Evolutionary conservation across 139 green algal genomes (phyloP).

Genomic region (Limnomonas spitsbergensis): DNA sequence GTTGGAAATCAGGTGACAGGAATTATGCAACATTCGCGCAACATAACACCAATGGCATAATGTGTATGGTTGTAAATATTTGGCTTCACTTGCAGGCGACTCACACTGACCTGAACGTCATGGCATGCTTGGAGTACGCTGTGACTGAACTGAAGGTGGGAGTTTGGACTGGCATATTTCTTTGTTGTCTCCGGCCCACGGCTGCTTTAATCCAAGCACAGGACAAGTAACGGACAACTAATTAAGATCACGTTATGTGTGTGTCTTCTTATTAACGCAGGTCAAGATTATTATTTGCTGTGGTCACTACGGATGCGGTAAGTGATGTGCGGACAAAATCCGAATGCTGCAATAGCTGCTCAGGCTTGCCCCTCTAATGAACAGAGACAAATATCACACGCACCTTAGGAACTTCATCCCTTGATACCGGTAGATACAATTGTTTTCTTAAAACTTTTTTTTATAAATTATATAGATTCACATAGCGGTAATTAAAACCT

Average conservation of each 20-base stretch:
- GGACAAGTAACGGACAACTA: too few relatives aligned
- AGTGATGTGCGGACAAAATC: too few relatives aligned
- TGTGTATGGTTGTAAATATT: background rate
- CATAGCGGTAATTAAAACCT: too few relatives aligned
- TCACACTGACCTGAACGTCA: conserved; percentile 74
- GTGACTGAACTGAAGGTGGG: conserved; percentile 54
- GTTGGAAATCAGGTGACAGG: conserved; percentile 30
- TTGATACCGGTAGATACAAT: too few relatives aligned
- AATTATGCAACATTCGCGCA: background rate
- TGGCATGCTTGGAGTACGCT: conserved; percentile 64
- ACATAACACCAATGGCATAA: background rate
- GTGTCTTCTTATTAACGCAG: conserved; percentile 19
- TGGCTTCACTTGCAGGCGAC: conserved; percentile 37
- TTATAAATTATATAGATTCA: too few relatives aligned
- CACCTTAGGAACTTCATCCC: too few relatives aligned
- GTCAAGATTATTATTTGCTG: conserved; percentile 79
- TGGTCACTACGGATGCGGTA: conserved; percentile 71
- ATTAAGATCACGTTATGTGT: conserved; percentile 32
- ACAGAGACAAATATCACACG: too few relatives aligned
- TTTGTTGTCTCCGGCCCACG: background rate
- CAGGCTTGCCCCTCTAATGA: too few relatives aligned
- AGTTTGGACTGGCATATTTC: background rate
- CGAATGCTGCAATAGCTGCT: too few relatives aligned
- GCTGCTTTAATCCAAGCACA: conserved; percentile 36
- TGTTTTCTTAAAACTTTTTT: too few relatives aligned